Evolutionary conservation across 106 monocot genomes (phyloP), one percentile per base, ranked within the genome.

Genomic region (Chionographis japonica): DNA sequence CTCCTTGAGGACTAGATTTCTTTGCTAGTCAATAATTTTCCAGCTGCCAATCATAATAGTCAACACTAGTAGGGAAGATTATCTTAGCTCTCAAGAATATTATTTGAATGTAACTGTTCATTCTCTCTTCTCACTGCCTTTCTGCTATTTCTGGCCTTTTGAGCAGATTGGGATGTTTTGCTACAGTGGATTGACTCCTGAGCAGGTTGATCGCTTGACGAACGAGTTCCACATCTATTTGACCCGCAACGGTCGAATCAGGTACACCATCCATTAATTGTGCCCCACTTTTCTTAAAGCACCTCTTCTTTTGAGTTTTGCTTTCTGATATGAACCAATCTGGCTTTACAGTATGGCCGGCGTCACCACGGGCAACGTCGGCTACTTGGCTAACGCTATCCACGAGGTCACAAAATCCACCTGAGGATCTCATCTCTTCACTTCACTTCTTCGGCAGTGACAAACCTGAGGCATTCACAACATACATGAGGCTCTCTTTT

Each of bases 91-190:
- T 46, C 46, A 46, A 46, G 46, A 46, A 46, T 46, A 46, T 46
- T 6, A 46, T 27, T 46, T 46, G 46, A 46, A 46, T 6, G 8
- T 2, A 46, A 5, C 12, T 43, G 17, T 39, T 46, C 14, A 42
- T 62, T 11, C 1, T 38, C 17, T 62, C 38, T n/a, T 14, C 12
- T 62, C 4, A 3, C 12, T 6, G 15, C 11, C 62, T 3, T 69
- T 42, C 49, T 69, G 50, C 3, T 53, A 63, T 66, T 11, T 59
- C 14, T 72, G 61, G 8, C 62, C 18, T 15, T 8, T n/a, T 65
- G 50, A 60, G 40, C 83, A 99, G 98, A 99, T 99, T 67, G 98
- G 98, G 17, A 99, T 99, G 98, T 99, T 99, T 61, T 99, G 98
- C 81, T 99, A 81, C 73, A 98, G 98, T 71, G 98, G 98, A 40